These are phyloP conservation scores for Neolentinus lepideus DNA, from an alignment of 1,284 basidiomycete species.

Conservation along the genomic window DNA sequence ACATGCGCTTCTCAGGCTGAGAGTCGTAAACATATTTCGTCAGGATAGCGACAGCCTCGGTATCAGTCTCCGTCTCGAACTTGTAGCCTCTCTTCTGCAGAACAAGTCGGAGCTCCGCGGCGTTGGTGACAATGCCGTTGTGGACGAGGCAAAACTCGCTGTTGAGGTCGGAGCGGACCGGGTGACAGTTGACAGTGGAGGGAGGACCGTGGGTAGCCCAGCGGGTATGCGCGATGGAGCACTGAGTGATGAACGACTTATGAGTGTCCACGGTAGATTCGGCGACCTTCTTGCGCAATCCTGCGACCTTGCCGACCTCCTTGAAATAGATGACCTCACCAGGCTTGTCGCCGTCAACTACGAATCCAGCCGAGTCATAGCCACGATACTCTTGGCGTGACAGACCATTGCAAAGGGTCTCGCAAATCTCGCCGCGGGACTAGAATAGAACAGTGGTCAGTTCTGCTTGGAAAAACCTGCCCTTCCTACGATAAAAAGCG, in stretches of 20 bases:
- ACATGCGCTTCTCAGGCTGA: constrained; percentile 82
- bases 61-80: constrained; percentile 97
- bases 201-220: constrained; percentile 99
- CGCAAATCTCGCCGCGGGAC: constrained; percentile 90
- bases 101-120: constrained; percentile 82
- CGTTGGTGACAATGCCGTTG: constrained; percentile 99
- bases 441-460: constrained; percentile 22
- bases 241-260: constrained; percentile 84
- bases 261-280: constrained; percentile 71
- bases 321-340: constrained; percentile 87
- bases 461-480: too few relatives aligned
- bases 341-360: constrained; percentile 89
- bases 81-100: constrained; percentile 94
- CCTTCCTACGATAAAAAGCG: too few relatives aligned
- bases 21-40: constrained; percentile 97
- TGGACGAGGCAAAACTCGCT: constrained; percentile 93
- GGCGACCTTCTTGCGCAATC: constrained; percentile 89
- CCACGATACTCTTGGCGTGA: constrained; percentile 97
- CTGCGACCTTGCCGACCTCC: constrained; percentile 97
- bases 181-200: constrained; percentile 90
- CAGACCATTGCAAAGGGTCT: constrained; percentile 89
- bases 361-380: constrained; percentile 96
- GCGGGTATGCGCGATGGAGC: constrained; percentile 97
- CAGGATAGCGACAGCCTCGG: constrained; percentile 95
- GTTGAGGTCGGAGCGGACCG: constrained; percentile 80